These are phyloP conservation scores for Penicillium sp. DNA, from an alignment of 2,329 filamentous ascomycete genomes.

Conservation along the genomic window DNA sequence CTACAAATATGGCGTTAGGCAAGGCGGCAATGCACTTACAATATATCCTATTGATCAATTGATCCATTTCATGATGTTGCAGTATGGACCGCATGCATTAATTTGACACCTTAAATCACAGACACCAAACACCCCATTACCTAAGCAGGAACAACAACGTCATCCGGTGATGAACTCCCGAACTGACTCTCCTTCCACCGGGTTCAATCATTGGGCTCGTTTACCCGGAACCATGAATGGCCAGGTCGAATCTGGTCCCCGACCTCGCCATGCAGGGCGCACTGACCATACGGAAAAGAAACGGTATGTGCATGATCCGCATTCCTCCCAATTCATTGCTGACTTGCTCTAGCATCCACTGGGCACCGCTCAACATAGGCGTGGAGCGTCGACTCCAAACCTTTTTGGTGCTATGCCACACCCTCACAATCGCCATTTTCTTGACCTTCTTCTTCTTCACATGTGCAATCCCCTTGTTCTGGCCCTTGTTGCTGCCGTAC, in stretches of 20 bases:
- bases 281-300: slow-evolving; percentile 7
- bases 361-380: slow-evolving; percentile 73
- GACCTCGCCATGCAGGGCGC: not conserved
- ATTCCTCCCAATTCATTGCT: not conserved
- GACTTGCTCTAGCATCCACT: slow-evolving; percentile 60
- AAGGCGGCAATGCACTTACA: too few species aligned
- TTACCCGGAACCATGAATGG: slow-evolving; percentile 12
- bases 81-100: too few species aligned
- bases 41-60: too few species aligned
- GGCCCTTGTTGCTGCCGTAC: slow-evolving; percentile 74
- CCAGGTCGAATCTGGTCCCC: slow-evolving; percentile 3
- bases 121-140: not conserved
- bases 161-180: too few species aligned
- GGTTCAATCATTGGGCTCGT: not conserved
- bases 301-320: slow-evolving; percentile 8
- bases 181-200: too few species aligned
- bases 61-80: too few species aligned
- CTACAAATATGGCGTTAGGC: too few species aligned
- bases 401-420: slow-evolving; percentile 68
- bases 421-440: slow-evolving; percentile 61
- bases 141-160: too few species aligned
- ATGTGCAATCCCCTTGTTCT: slow-evolving; percentile 83
- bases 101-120: too few species aligned
- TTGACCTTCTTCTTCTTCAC: slow-evolving; percentile 83
- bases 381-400: slow-evolving; percentile 69